A percentile compares a stretch with the other conserved stretches of the same genome.
Conservation (phyloP, 441 rosid genomes). For the Geranium incanum region DNA sequence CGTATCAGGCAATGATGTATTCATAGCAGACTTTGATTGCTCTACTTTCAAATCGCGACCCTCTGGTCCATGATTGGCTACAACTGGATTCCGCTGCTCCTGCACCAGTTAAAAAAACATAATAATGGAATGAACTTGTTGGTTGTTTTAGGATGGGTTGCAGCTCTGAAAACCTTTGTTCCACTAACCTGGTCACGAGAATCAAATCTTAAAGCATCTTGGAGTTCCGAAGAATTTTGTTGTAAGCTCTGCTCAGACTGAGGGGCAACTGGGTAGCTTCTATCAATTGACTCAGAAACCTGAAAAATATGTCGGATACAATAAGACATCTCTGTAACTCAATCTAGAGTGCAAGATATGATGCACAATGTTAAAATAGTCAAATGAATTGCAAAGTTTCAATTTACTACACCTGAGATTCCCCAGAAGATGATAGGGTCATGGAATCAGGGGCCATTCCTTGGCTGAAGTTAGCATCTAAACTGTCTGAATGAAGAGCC, state of each 20-base stretch:
- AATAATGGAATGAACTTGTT: not conserved
- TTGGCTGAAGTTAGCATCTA: constrained; percentile 42
- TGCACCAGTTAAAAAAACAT: constrained; percentile 27
- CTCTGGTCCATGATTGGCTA: constrained; percentile 33
- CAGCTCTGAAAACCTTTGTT: constrained; percentile 33
- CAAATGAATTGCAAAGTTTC: constrained; percentile 8
- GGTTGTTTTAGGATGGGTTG: too few relatives aligned
- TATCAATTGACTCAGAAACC: constrained; percentile 48
- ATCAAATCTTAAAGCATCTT: constrained; percentile 37
- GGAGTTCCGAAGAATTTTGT: constrained; percentile 57
- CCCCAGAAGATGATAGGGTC: constrained; percentile 41
- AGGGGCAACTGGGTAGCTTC: constrained; percentile 37
- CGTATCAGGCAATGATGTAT: constrained; percentile 32
- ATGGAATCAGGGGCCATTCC: constrained; percentile 41
- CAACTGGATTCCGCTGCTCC: constrained; percentile 38
- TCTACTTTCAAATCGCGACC: constrained; percentile 34
- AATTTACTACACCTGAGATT: constrained; percentile 45
- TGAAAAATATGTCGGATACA: constrained; percentile 20
- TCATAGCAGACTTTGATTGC: constrained; percentile 32
- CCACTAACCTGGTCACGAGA: constrained; percentile 32
- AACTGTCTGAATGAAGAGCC: constrained; percentile 43
- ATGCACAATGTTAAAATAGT: not conserved
- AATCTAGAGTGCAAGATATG: not conserved
- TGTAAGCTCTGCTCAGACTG: constrained; percentile 44
- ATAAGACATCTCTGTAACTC: not conserved